These are phyloP conservation scores for Wallacemonas sp. DNA, from an alignment of 208 protist species.

Conservation along the genomic window DNA sequence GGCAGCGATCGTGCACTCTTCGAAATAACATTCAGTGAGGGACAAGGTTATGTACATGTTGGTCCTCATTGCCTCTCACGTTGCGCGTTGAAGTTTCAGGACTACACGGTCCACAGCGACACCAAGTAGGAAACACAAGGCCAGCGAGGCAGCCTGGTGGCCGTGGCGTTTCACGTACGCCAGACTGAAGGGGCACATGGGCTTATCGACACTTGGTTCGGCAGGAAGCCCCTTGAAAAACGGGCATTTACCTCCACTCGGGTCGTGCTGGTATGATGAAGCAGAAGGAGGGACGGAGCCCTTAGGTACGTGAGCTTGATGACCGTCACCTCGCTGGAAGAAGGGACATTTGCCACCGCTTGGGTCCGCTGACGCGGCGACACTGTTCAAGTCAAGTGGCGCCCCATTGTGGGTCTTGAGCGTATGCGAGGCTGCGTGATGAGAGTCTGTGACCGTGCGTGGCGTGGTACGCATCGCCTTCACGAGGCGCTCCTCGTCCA, in stretches of 20 bases:
- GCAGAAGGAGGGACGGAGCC: background rate
- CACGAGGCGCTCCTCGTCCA: slow-evolving; percentile 41
- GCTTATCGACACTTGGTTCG: background rate
- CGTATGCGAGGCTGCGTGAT: too few species aligned
- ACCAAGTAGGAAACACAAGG: slow-evolving; percentile 28
- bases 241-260: slow-evolving; percentile 24
- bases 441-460: too few species aligned
- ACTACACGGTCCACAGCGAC: background rate
- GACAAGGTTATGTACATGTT: background rate
- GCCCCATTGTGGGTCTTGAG: too few species aligned
- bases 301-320: background rate
- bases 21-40: too few species aligned
- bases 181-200: slow-evolving; percentile 45
- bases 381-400: background rate
- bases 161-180: slow-evolving; percentile 20
- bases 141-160: slow-evolving; percentile 19
- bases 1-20: too few species aligned
- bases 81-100: background rate
- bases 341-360: slow-evolving; percentile 54
- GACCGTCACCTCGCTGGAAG: slow-evolving; percentile 9
- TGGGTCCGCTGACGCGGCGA: slow-evolving; percentile 16
- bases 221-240: slow-evolving; percentile 18
- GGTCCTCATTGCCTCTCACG: too few species aligned
- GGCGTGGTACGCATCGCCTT: background rate
- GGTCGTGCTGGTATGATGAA: slow-evolving; percentile 2